Percentiles rank a stretch among this genome's conserved stretches.
Evolutionary conservation across 108 stramenopile genomes (phyloP).

Genomic region (Fragilariopsis cylindrus): DNA sequence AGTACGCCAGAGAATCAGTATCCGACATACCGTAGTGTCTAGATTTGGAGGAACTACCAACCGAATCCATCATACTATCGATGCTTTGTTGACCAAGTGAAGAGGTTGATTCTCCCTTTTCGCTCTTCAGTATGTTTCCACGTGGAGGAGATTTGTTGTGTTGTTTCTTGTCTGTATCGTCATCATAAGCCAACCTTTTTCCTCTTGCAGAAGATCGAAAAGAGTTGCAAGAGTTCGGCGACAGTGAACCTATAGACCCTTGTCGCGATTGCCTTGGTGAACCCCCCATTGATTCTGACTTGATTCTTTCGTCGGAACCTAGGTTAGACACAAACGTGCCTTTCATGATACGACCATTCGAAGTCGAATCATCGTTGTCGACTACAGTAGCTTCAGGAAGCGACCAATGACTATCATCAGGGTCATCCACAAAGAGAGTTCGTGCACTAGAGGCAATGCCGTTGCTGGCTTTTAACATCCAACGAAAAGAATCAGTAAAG

Average conservation of each 20-base stretch:
- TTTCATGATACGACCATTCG: not conserved
- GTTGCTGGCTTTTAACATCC: constrained; percentile 27
- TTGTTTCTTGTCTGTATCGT: not conserved
- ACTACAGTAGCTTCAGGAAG: constrained; percentile 19
- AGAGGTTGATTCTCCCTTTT: not conserved
- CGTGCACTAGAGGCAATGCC: not conserved
- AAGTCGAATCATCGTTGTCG: not conserved
- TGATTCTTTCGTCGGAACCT: not conserved
- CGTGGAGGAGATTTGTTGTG: not conserved
- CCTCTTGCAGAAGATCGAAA: not conserved
- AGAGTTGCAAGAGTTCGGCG: not conserved
- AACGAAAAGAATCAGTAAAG: constrained; percentile 52
- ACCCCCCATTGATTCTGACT: not conserved
- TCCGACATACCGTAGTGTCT: not conserved
- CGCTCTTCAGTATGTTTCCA: not conserved
- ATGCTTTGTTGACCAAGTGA: constrained; percentile 10
- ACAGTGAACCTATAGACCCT: not conserved
- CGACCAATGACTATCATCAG: constrained; percentile 8
- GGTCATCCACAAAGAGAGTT: constrained; percentile 6
- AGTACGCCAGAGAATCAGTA: not conserved
- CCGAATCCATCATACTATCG: constrained; percentile 11
- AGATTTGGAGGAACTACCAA: constrained; percentile 1
- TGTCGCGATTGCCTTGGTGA: not conserved
- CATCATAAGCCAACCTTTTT: not conserved
- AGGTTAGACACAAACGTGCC: constrained; percentile 15